A percentile compares a stretch with the other conserved stretches of the same genome.
Conservation (phyloP, 2,329 filamentous ascomycete genomes). For the Arachnomyces sp. region DNA sequence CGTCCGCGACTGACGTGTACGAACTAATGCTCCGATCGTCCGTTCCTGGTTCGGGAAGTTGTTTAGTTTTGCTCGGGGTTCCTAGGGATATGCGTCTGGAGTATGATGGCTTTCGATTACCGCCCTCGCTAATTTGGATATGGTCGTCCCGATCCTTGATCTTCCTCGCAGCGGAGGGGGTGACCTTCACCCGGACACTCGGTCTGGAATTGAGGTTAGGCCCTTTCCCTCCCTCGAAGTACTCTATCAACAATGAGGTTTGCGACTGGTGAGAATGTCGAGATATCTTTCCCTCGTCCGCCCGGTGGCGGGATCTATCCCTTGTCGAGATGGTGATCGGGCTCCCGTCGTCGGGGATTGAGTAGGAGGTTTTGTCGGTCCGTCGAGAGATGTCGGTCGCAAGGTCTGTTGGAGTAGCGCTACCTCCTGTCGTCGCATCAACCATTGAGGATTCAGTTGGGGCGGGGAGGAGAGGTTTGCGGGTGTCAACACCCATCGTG, state of each 20-base stretch:
- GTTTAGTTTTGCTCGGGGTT: constrained; percentile 31
- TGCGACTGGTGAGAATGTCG: constrained; percentile 57
- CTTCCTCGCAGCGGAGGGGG: constrained; percentile 59
- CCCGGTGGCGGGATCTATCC: constrained; percentile 39
- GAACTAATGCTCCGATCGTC: constrained; percentile 63
- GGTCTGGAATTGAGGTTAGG: constrained; percentile 57
- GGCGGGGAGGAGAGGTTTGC: constrained; percentile 41
- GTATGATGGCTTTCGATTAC: constrained; percentile 62
- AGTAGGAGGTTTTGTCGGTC: constrained; percentile 44
- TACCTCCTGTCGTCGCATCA: constrained; percentile 33
- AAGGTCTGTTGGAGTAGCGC: constrained; percentile 31
- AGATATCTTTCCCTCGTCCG: constrained; percentile 43
- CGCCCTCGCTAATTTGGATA: constrained; percentile 77
- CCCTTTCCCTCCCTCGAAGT: constrained; percentile 75
- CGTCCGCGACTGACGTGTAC: constrained; percentile 69
- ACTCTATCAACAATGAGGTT: constrained; percentile 87
- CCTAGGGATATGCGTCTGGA: constrained; percentile 58
- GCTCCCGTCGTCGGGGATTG: constrained; percentile 50
- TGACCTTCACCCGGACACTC: constrained; percentile 72
- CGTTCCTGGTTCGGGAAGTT: constrained; percentile 27
- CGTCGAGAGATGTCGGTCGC: constrained; percentile 43
- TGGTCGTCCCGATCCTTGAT: constrained; percentile 56
- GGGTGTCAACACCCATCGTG: constrained; percentile 42
- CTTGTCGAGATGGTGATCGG: constrained; percentile 82
- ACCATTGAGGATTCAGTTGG: constrained; percentile 41